A percentile compares a stretch with the other conserved stretches of the same genome.
These are phyloP conservation scores for Fusarium sp. DNA, from an alignment of 2,329 filamentous ascomycete species.

Conservation along the genomic window DNA sequence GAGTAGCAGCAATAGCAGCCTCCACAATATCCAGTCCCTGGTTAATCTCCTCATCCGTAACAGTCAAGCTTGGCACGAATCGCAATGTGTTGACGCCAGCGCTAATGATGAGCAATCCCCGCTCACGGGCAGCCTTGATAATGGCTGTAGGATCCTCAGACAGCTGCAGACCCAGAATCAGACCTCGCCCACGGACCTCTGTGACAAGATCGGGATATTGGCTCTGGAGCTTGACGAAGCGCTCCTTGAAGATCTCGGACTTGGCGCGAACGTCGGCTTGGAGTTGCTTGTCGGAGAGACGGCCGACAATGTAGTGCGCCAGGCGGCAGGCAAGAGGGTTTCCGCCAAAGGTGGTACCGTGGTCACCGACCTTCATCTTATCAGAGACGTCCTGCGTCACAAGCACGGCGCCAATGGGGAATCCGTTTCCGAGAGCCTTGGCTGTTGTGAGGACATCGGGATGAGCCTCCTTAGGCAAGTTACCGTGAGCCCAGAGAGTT, in stretches of 20 bases:
- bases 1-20: constrained; percentile 63
- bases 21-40: constrained; percentile 79
- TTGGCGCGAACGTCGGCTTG: constrained; percentile 76
- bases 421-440: constrained; percentile 95
- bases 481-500: constrained; percentile 85
- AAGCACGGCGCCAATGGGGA: constrained; percentile 82
- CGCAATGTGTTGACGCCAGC: constrained; percentile 91
- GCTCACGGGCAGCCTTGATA: constrained; percentile 84
- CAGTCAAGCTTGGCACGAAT: constrained; percentile 87
- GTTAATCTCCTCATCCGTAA: constrained; percentile 82
- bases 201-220: constrained; percentile 73
- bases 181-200: constrained; percentile 82
- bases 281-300: constrained; percentile 75
- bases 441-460: constrained; percentile 94
- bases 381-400: constrained; percentile 52
- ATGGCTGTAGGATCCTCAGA: constrained; percentile 75
- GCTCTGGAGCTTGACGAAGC: constrained; percentile 57
- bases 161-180: constrained; percentile 89
- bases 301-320: constrained; percentile 83
- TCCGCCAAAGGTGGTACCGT: constrained; percentile 93
- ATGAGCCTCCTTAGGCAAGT: constrained; percentile 79
- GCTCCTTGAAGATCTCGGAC: constrained; percentile 57
- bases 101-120: constrained; percentile 88
- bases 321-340: constrained; percentile 87
- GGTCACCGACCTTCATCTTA: constrained; percentile 71